Base-by-base conservation (phyloP, 805 yeast genomes). In the Candida morakotiae region DNA sequence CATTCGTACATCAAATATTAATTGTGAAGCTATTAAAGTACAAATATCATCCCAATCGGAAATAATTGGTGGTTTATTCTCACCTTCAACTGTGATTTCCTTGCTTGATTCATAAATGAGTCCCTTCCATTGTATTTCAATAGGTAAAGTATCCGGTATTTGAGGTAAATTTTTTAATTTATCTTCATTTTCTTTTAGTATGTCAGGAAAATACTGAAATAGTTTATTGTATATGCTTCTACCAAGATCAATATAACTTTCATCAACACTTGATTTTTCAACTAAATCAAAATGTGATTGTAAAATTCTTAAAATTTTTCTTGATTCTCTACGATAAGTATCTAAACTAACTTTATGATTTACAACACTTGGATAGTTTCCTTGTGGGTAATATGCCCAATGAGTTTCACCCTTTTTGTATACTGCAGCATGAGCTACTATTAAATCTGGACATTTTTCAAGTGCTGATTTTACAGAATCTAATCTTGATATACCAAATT, bases 231-330 rank as follows among this genome's bases (percentile, higher is more conserved):
- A 71, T 0, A 87, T 75, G 17, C 75, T 47, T 26, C 83, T 64
- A 0, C 97, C 96, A 28, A 93, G 57, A 60, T 93, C 97, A 47
- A 93, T 46, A 53, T 83, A 93, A 34, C 88, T 81, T 60, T 93
- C 98, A 60, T 93, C 98, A 14, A 89, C 93, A 60, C 97, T 87
- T 0, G 96, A 98, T 61, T 89, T 89, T 56, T 93, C 96, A 0
- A 87, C 87, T 11, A 71, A 48, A 40, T 77, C 82, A 53, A 91
- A 85, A 41, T 71, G 67, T 6, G 63, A 55, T 39, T 73, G 73
- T 49, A 93, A 72, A 0, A 91, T 62, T 24, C 75, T 67, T 52
- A 87, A 68, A 41, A 93, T 81, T 57, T 83, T 85, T 13, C 95
- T 66, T 41, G 93, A 81, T 52, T 87, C 96, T 41, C 95, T 62